phyloP scores from a whole-genome alignment of 1,284 basidiomycete species.

The Melanopsichium pennsylvanicum region DNA sequence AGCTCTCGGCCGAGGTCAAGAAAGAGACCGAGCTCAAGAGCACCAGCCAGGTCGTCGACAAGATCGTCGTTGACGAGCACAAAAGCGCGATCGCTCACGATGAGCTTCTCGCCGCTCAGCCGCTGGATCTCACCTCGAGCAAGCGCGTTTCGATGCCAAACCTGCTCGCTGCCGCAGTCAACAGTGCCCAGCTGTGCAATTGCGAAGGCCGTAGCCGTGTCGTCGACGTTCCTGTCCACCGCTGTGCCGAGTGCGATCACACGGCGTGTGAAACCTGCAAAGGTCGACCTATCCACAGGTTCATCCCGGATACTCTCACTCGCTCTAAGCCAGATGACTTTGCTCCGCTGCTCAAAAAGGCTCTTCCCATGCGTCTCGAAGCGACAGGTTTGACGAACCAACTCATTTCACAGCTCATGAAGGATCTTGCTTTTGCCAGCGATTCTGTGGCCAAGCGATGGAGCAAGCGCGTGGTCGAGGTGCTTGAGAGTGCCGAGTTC shows the following conservation, averaged over 20 bases:
- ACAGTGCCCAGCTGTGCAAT: conserved; percentile 80
- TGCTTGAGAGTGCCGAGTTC: conserved; percentile 68
- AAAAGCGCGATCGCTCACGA: conserved; percentile 69
- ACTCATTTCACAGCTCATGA: conserved; percentile 71
- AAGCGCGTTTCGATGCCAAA: conserved; percentile 34
- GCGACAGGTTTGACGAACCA: conserved; percentile 60
- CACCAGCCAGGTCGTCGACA: conserved; percentile 66
- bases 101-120: conserved; percentile 26
- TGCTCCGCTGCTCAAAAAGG: conserved; percentile 76
- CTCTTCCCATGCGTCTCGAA: conserved; percentile 83
- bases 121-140: conserved; percentile 40
- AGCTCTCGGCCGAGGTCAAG: conserved; percentile 71
- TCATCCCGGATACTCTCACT: conserved; percentile 68
- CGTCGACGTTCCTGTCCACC: conserved; percentile 71
- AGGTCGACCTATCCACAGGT: conserved; percentile 86
- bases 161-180: conserved; percentile 75
- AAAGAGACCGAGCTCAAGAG: conserved; percentile 70
- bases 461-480: conserved; percentile 75
- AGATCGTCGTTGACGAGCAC: conserved; percentile 67
- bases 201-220: conserved; percentile 86
- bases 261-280: conserved; percentile 85
- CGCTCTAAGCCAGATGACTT: conserved; percentile 76
- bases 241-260: conserved; percentile 79
- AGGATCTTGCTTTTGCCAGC: conserved; percentile 51
- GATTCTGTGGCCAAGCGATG: conserved; percentile 74